These are phyloP conservation scores for Cladorrhinum samala DNA, from an alignment of 495 filamentous ascomycete species.

Conservation along the genomic window DNA sequence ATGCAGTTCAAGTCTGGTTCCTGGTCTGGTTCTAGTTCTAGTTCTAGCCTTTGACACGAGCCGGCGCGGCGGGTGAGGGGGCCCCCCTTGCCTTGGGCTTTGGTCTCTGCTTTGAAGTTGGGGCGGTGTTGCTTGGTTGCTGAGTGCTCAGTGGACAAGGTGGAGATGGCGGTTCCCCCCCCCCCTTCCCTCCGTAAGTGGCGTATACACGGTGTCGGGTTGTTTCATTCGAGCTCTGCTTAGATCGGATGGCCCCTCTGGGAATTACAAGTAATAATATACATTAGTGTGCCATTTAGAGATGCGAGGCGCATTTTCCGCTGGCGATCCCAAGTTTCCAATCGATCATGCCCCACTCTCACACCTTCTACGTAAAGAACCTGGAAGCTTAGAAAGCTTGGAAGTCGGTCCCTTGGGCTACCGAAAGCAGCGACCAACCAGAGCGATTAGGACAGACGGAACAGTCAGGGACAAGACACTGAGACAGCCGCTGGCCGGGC, in stretches of 20 bases:
- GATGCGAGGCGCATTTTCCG: background rate
- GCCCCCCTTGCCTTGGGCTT: background rate
- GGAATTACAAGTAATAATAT: background rate
- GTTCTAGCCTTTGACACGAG: background rate
- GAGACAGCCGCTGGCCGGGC: background rate
- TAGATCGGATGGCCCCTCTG: background rate
- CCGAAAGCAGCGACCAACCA: conserved; percentile 8
- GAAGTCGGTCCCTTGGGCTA: background rate
- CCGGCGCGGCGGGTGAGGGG: conserved; percentile 4
- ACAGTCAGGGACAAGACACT: background rate
- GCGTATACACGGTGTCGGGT: background rate
- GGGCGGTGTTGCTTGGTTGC: conserved; percentile 8
- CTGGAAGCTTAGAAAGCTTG: background rate
- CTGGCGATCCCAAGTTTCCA: conserved; percentile 1
- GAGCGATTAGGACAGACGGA: too few relatives aligned
- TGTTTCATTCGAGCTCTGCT: too few relatives aligned
- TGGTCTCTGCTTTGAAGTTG: conserved; percentile 2
- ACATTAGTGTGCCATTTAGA: background rate
- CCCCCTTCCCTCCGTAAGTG: background rate
- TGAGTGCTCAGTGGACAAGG: background rate
- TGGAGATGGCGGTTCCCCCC: too few relatives aligned
- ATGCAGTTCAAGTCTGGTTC: too few relatives aligned
- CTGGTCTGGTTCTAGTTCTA: background rate
- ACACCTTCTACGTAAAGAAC: background rate
- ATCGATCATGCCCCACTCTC: background rate